Conservation (phyloP, 106 monocot species). For the Cymbidium sinense region DNA sequence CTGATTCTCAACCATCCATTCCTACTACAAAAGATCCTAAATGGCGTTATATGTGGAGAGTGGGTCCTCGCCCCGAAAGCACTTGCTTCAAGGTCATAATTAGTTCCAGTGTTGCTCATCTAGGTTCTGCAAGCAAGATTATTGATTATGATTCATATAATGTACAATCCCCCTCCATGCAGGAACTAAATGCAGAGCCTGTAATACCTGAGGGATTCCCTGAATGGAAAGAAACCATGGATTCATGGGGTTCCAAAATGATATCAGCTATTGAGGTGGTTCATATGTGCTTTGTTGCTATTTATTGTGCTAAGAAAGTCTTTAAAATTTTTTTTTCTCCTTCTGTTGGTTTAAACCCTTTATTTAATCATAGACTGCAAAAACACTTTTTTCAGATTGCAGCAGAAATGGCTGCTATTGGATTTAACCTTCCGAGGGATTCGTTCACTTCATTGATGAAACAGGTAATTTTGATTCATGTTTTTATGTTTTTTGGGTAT, state of each 20-base stretch:
- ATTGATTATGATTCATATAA: not conserved
- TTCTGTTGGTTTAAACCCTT: not conserved
- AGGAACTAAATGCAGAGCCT: constrained; percentile 94
- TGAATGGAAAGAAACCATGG: constrained; percentile 94
- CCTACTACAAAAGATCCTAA: constrained; percentile 82
- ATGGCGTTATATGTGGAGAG: constrained; percentile 99
- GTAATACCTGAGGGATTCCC: constrained; percentile 90
- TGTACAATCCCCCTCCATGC: not conserved
- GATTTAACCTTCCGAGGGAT: constrained; percentile 84
- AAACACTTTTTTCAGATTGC: constrained; percentile 46
- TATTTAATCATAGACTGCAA: not conserved
- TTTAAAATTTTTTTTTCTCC: not conserved
- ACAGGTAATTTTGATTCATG: constrained; percentile 41
- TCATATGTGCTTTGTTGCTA: not conserved
- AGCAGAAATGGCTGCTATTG: constrained; percentile 95
- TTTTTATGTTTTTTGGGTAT: not conserved
- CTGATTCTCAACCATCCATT: constrained; percentile 52
- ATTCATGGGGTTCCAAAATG: constrained; percentile 90
- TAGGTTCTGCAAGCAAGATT: not conserved
- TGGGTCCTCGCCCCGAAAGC: constrained; percentile 68
- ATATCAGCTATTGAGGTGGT: constrained; percentile 77
- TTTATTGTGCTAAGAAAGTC: not conserved
- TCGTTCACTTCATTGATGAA: constrained; percentile 95
- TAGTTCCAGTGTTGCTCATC: not conserved
- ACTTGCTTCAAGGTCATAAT: constrained; percentile 65